Evolutionary conservation across 2,329 filamentous ascomycete species (phyloP), one percentile per base, ranked within the genome.

Genomic region (Ascochyta rabiei): DNA sequence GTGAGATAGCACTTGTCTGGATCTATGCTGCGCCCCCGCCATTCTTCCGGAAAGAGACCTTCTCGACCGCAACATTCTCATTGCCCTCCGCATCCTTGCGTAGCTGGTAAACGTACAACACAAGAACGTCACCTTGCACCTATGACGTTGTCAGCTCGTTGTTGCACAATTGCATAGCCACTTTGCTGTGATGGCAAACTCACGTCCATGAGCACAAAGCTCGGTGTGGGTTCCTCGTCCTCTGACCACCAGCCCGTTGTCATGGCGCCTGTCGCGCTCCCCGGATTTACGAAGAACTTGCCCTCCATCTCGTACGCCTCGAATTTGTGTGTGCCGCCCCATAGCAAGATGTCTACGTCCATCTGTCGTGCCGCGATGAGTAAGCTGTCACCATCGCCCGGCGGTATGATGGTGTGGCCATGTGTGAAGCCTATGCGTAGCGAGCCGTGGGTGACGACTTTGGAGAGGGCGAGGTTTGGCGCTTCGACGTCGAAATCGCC

Each of bases 181-280:
- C n/a, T 39, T 24, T 9, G 37, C n/a, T 12, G 19, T 49, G n/a
- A 41, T 24, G 43, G 41, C 28, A 47, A 45, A 88, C 91, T 80
- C 76, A 97, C 93, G 84, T 98, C 93, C 93, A 98, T 97, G 75
- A 98, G 79, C 71, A 95, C 96, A 77, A 98, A 97, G 74, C 92
- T 96, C 23, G 93, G 93, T 52, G 87, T 88, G 21, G 89, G 89
- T 50, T 93, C 89, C 70, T 79, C 79, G 12, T 76, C 79, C 48
- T 82, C 84, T 2, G 79, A 72, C 79, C 82, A 84, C 77, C 82
- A 86, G 13, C 81, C 80, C 12, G 82, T 84, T 55, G 81, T 85
- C 75, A 86, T 82, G 2, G 86, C 86, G 0, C 86, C 86, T 3
- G 86, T 89, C 2, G 86, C 86, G 71, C 84, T 87, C 24, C 86